Conservation (phyloP, 257 asterid genomes). For the Penstemon davidsonii region DNA sequence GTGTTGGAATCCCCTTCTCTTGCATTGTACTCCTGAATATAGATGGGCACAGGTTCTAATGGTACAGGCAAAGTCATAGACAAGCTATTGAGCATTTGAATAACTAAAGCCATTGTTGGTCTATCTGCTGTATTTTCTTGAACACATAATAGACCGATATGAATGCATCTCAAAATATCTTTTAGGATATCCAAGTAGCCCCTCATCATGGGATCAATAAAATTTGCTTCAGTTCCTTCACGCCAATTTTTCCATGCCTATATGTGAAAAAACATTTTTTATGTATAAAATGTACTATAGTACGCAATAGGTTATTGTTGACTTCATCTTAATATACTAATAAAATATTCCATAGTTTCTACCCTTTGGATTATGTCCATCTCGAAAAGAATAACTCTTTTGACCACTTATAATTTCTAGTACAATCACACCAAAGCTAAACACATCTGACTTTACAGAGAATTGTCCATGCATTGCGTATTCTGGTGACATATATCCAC, state of each 20-base stretch:
- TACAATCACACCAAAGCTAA: constrained; percentile 15
- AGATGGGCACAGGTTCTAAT: background rate
- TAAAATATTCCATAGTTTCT: background rate
- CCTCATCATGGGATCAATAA: background rate
- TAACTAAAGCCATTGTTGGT: constrained; percentile 3
- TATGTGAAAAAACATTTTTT: too few species aligned
- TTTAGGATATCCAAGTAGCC: background rate
- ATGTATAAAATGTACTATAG: background rate
- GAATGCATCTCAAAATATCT: constrained; percentile 5
- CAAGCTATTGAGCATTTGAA: constrained; percentile 4
- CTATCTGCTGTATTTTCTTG: background rate
- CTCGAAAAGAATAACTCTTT: background rate
- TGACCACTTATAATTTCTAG: constrained; percentile 16
- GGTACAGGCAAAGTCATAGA: background rate
- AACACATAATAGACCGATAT: background rate
- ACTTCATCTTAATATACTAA: background rate
- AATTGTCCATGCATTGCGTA: background rate
- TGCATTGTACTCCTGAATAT: background rate
- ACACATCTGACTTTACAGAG: constrained; percentile 12
- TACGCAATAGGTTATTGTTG: background rate
- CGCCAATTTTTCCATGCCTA: constrained; percentile 7
- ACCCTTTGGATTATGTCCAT: background rate
- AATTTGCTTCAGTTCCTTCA: background rate
- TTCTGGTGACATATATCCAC: constrained; percentile 16
- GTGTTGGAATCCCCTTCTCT: background rate